Conservation (phyloP, 1,284 basidiomycete species). For the Pseudozyma thailandica region DNA sequence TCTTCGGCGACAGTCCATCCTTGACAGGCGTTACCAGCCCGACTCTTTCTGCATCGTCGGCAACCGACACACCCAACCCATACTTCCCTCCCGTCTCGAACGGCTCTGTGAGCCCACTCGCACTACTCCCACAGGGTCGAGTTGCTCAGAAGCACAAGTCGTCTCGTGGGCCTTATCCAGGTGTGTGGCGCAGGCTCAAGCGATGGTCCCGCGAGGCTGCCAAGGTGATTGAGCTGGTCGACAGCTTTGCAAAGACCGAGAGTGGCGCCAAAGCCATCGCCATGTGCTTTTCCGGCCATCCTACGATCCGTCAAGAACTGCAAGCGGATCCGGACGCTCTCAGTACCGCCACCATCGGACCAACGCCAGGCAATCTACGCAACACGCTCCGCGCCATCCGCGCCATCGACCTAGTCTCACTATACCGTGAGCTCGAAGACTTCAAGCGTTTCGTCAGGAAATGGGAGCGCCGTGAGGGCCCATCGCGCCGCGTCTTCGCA, state of each 20-base stretch:
- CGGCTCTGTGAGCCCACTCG: constrained; percentile 46
- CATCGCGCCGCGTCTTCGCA: constrained; percentile 59
- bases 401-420: constrained; percentile 57
- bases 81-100: constrained; percentile 39
- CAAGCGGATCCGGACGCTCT: constrained; percentile 22
- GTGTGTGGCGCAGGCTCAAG: constrained; percentile 66
- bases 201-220: constrained; percentile 65
- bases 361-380: constrained; percentile 44
- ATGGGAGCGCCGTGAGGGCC: constrained; percentile 60
- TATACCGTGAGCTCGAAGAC: constrained; percentile 54
- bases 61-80: constrained; percentile 36
- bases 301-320: constrained; percentile 38
- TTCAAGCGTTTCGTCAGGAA: constrained; percentile 59
- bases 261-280: constrained; percentile 53
- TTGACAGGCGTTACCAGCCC: constrained; percentile 36
- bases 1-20: constrained; percentile 39
- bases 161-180: constrained; percentile 59
- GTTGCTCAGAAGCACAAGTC: constrained; percentile 13
- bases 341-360: constrained; percentile 31
- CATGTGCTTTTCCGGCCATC: constrained; percentile 45
- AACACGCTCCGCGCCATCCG: constrained; percentile 53
- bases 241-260: constrained; percentile 50
- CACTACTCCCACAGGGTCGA: constrained; percentile 31
- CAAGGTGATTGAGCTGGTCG: constrained; percentile 63
- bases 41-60: constrained; percentile 21